Evolutionary conservation across 2,329 filamentous ascomycete species (phyloP).

Genomic region (Dendryphion nanum): DNA sequence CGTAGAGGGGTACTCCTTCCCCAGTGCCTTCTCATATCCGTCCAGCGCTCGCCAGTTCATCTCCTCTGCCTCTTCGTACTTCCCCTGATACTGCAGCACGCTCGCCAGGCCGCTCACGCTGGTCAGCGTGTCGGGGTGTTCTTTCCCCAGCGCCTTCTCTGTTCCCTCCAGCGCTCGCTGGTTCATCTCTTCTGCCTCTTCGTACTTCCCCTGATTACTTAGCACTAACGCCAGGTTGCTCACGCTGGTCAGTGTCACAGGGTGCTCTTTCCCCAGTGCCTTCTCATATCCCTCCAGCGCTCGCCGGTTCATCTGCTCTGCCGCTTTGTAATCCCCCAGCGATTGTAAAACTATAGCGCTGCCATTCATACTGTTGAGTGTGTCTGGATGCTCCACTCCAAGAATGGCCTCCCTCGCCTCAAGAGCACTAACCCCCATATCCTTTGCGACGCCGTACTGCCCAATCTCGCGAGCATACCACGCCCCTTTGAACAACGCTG

Average conservation of each 20-base stretch:
- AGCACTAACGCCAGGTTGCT: conserved; percentile 4
- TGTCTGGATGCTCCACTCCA: conserved; percentile 6
- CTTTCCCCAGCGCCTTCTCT: not conserved
- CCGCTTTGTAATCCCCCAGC: not conserved
- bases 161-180: not conserved
- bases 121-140: conserved; percentile 2
- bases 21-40: conserved; percentile 2
- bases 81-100: not conserved
- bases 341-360: not conserved
- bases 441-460: conserved; percentile 5
- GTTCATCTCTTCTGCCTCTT: not conserved
- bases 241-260: conserved; percentile 3
- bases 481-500: conserved; percentile 4
- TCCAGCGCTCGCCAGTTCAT: conserved; percentile 1
- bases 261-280: conserved; percentile 7
- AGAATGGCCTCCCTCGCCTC: conserved; percentile 4
- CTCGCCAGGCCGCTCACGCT: not conserved
- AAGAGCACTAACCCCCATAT: conserved; percentile 3
- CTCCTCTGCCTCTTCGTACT: conserved; percentile 2
- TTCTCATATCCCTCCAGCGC: not conserved
- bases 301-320: not conserved
- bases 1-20: conserved; percentile 5
- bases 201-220: conserved; percentile 2
- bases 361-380: conserved; percentile 4
- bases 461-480: conserved; percentile 5